Conservation (phyloP, 176 grass and related monocot genomes). For the Cenchrus americanus region DNA sequence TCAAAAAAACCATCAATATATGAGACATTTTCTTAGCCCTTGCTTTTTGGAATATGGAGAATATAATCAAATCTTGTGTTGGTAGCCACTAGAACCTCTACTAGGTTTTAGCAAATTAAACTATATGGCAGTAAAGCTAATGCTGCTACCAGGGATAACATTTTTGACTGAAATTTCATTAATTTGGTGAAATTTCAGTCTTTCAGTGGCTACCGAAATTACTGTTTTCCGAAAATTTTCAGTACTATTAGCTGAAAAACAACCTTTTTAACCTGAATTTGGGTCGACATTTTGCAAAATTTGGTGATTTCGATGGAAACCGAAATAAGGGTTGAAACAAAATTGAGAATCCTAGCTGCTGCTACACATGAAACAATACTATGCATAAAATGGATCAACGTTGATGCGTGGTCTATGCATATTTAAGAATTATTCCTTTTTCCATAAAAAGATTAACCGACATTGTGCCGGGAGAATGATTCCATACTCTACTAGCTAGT, state of each 20-base stretch:
- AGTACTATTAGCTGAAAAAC: too few species aligned
- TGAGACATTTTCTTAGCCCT: slow-evolving; percentile 21
- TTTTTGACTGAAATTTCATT: too few species aligned
- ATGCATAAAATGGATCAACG: not conserved
- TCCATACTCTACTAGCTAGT: not conserved
- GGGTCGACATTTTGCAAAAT: too few species aligned
- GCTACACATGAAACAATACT: not conserved
- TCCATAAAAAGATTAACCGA: not conserved
- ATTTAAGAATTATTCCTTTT: slow-evolving; percentile 6
- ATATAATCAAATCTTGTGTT: slow-evolving; percentile 41
- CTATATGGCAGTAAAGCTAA: not conserved
- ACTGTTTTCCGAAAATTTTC: too few species aligned
- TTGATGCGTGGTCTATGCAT: not conserved
- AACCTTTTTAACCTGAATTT: too few species aligned
- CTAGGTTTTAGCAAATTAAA: slow-evolving; percentile 12
- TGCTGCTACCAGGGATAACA: not conserved
- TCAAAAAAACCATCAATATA: not conserved
- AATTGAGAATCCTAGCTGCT: not conserved
- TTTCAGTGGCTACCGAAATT: too few species aligned
- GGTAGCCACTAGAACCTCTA: slow-evolving; percentile 22
- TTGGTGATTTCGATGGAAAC: too few species aligned
- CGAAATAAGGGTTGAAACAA: too few species aligned
- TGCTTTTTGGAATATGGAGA: slow-evolving; percentile 40
- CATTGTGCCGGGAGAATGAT: not conserved
- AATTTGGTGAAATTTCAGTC: too few species aligned